Percentiles rank a stretch among this genome's conserved stretches.
Conservation (phyloP, 1,284 basidiomycete species). For the Peniophora sp. region DNA sequence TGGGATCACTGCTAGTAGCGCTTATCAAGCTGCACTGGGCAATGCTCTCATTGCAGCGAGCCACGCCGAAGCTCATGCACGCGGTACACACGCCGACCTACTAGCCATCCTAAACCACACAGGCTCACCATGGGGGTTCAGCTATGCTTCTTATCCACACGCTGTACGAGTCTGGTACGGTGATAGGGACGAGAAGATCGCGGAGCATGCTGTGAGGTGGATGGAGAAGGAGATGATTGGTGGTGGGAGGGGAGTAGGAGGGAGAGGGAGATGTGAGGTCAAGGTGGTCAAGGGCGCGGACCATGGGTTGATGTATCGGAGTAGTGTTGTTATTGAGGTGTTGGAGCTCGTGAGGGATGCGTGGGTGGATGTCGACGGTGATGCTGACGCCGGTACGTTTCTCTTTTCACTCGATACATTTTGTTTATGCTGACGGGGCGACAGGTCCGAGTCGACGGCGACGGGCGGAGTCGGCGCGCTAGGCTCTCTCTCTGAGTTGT, state of each 20-base stretch:
- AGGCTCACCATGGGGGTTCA: slow-evolving; percentile 79
- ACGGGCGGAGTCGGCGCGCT: too few relatives aligned
- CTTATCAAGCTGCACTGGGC: slow-evolving; percentile 65
- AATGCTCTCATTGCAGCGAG: slow-evolving; percentile 90
- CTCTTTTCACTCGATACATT: too few relatives aligned
- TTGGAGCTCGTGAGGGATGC: slow-evolving; percentile 61
- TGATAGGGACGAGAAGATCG: slow-evolving; percentile 87
- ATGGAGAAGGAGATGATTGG: slow-evolving; percentile 74
- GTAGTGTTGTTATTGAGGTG: slow-evolving; percentile 81
- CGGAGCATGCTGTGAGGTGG: slow-evolving; percentile 81
- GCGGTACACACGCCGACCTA: slow-evolving; percentile 87
- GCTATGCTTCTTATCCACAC: slow-evolving; percentile 70
- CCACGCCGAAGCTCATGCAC: slow-evolving; percentile 81
- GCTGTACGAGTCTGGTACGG: slow-evolving; percentile 91
- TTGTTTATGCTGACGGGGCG: too few relatives aligned
- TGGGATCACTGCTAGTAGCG: slow-evolving; percentile 25
- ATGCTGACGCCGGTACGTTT: too few relatives aligned
- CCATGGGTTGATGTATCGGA: slow-evolving; percentile 89
- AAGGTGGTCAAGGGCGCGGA: slow-evolving; percentile 83
- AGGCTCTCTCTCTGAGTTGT: too few relatives aligned
- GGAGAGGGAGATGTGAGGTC: slow-evolving; percentile 66
- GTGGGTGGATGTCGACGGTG: slow-evolving; percentile 34
- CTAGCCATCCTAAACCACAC: slow-evolving; percentile 86
- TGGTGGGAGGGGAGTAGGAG: slow-evolving; percentile 14
- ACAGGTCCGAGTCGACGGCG: too few relatives aligned